These are phyloP conservation scores for Cylindrodendrum hubeiense DNA, from an alignment of 2,329 filamentous ascomycete species.

Conservation along the genomic window DNA sequence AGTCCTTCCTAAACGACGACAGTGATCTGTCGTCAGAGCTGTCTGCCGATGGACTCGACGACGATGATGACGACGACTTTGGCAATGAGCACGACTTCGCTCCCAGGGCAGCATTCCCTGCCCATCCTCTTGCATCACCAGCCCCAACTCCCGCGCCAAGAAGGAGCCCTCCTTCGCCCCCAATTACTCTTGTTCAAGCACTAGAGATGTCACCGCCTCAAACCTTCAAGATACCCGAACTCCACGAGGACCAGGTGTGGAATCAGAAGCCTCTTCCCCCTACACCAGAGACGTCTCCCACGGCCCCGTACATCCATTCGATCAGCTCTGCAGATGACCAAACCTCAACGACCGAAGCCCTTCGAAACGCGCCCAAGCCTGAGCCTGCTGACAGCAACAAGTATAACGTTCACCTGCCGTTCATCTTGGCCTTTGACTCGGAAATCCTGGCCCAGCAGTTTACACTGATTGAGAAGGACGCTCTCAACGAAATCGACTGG, in stretches of 20 bases:
- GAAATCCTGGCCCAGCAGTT: conserved; percentile 85
- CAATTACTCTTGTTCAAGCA: conserved; percentile 44
- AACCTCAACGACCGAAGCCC: conserved; percentile 50
- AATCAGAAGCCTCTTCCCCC: conserved; percentile 44
- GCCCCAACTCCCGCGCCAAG: conserved; percentile 46
- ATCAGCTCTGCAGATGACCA: conserved; percentile 32
- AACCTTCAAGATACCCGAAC: conserved; percentile 37
- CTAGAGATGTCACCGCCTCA: conserved; percentile 44
- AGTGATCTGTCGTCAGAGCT: conserved; percentile 74
- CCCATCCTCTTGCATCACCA: conserved; percentile 50
- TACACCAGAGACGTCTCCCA: conserved; percentile 64
- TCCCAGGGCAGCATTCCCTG: conserved; percentile 45
- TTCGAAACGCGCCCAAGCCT: conserved; percentile 50
- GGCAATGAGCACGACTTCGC: conserved; percentile 41
- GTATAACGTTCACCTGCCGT: conserved; percentile 76
- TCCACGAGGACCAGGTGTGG: conserved; percentile 43
- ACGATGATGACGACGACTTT: conserved; percentile 59
- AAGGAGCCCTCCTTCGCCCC: conserved; percentile 46
- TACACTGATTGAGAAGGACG: conserved; percentile 88
- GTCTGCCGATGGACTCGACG: conserved; percentile 62
- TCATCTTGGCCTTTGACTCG: conserved; percentile 85
- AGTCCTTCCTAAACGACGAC: conserved; percentile 64
- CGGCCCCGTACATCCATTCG: conserved; percentile 51
- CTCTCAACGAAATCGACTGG: conserved; percentile 89
- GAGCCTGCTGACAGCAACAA: conserved; percentile 50